phyloP scores from a whole-genome alignment of 177 flowering plant genomes.

The Vitis hybrid region DNA sequence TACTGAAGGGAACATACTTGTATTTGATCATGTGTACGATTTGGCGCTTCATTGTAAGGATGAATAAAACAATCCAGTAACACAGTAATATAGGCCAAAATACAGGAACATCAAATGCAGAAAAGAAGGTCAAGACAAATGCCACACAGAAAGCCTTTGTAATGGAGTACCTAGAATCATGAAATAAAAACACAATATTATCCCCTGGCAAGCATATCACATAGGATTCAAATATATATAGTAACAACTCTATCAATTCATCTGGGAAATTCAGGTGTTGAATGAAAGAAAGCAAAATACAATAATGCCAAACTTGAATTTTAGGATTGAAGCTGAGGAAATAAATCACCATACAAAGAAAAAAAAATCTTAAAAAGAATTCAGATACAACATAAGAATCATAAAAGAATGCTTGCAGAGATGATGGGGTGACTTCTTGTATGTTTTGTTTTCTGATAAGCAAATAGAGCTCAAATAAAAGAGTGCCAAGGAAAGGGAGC shows the following conservation, averaged over 20 bases:
- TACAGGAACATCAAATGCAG: conserved; percentile 68
- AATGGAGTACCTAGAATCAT: conserved; percentile 57
- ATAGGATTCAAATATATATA: neutral
- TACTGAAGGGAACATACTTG: conserved; percentile 59
- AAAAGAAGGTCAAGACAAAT: conserved; percentile 69
- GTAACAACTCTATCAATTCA: neutral
- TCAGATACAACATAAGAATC: no score
- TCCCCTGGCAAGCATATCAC: neutral
- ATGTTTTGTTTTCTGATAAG: no score
- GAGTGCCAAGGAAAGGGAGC: no score
- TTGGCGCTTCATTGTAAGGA: conserved; percentile 71
- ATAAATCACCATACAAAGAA: no score
- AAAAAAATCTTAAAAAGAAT: no score
- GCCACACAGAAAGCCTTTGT: conserved; percentile 64
- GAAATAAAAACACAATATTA: conserved; percentile 1
- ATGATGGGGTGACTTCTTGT: no score
- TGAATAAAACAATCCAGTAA: conserved; percentile 67
- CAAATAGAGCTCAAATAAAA: no score
- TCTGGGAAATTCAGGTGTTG: no score
- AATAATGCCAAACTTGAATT: no score
- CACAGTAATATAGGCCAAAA: conserved; percentile 68
- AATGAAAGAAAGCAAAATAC: neutral
- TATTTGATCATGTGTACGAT: conserved; percentile 67
- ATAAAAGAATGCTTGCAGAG: no score
- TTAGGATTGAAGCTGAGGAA: no score